Evolutionary conservation across 768 basidiomycete species (phyloP).

Genomic region (Collybiopsis luxurians): DNA sequence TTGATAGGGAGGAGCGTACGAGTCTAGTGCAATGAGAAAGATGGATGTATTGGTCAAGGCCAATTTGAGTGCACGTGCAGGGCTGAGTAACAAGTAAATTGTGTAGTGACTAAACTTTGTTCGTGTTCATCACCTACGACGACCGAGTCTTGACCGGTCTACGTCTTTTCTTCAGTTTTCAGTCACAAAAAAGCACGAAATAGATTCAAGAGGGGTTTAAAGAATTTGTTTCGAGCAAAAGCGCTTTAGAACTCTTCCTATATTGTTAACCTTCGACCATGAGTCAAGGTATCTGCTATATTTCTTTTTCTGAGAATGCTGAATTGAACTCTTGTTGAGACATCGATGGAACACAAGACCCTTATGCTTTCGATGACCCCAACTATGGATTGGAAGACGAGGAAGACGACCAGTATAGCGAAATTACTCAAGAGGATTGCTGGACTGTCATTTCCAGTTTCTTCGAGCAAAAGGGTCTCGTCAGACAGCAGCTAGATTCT

Average conservation of each 20-base stretch:
- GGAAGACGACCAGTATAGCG: constrained; percentile 54
- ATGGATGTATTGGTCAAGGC: constrained; percentile 27
- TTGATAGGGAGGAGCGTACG: constrained; percentile 48
- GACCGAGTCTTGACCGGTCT: neutral
- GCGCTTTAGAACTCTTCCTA: neutral
- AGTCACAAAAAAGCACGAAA: neutral
- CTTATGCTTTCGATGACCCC: constrained; percentile 59
- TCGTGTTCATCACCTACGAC: neutral
- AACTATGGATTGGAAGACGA: constrained; percentile 57
- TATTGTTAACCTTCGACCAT: constrained; percentile 24
- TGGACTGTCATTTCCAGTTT: constrained; percentile 96
- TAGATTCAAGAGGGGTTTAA: too few relatives aligned
- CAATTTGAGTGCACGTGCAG: neutral
- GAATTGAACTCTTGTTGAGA: constrained; percentile 4
- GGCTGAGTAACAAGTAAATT: too few relatives aligned
- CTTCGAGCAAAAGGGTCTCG: constrained; percentile 96
- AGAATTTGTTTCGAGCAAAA: neutral
- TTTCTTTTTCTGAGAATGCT: neutral
- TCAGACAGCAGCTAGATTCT: constrained; percentile 95
- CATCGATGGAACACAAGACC: constrained; percentile 38
- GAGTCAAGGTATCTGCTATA: constrained; percentile 50
- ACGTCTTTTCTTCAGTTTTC: constrained; percentile 1
- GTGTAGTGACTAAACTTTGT: neutral
- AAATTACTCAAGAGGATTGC: constrained; percentile 90
- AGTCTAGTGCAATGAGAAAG: constrained; percentile 49